These are phyloP conservation scores for Fusarium sp. DNA, from an alignment of 2,329 filamentous ascomycete genomes.

Conservation along the genomic window DNA sequence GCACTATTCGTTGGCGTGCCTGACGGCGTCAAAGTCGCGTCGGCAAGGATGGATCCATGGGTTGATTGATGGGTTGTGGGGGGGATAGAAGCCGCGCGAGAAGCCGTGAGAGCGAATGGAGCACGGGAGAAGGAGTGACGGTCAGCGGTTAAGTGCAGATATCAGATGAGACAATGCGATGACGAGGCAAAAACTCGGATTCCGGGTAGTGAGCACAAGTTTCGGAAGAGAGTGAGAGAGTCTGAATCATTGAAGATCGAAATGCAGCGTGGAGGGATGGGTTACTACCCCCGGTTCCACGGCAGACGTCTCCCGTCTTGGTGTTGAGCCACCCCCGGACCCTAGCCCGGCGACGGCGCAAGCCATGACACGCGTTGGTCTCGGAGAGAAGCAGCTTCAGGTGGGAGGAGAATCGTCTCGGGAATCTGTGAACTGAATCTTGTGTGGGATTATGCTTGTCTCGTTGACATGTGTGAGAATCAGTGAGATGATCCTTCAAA, in stretches of 20 bases:
- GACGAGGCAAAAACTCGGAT: neutral
- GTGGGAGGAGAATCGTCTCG: neutral
- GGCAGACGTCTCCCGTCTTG: slow-evolving; percentile 5
- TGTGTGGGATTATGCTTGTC: neutral
- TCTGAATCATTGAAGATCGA: neutral
- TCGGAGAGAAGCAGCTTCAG: neutral
- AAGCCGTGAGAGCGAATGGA: neutral
- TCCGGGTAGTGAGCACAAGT: neutral
- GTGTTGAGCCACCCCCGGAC: slow-evolving; percentile 5
- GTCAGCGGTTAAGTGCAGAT: neutral
- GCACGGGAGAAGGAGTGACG: neutral
- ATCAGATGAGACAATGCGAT: neutral
- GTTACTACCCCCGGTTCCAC: neutral
- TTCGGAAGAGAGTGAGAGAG: neutral
- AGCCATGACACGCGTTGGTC: neutral
- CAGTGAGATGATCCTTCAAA: neutral
- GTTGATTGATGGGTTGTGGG: neutral
- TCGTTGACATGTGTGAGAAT: neutral
- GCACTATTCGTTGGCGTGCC: neutral
- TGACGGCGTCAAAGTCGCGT: neutral
- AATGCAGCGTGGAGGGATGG: neutral
- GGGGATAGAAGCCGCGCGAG: neutral
- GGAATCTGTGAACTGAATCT: neutral
- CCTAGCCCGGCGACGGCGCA: neutral
- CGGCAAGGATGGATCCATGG: neutral